A percentile compares a stretch with the other conserved stretches of the same genome.
phyloP scores from a whole-genome alignment of 108 stramenopile genomes.

The Cylindrotheca closterium region DNA sequence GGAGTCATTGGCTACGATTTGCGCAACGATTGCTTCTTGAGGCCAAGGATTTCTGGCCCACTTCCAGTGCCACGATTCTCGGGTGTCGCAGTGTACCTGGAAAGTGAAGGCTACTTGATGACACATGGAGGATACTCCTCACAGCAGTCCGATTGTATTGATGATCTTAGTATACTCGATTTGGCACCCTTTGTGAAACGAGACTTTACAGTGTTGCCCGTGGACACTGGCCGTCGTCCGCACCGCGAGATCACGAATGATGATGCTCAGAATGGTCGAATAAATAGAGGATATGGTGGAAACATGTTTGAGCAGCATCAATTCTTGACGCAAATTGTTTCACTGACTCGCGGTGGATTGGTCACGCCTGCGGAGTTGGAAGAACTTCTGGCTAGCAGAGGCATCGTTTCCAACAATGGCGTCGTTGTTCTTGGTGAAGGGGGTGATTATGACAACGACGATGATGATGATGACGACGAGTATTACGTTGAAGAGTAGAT shows the following conservation, averaged over 20 bases:
- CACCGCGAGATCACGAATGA: conserved; percentile 3
- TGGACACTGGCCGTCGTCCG: background rate
- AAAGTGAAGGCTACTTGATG: conserved; percentile 47
- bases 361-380: too few species aligned
- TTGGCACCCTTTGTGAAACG: conserved; percentile 20
- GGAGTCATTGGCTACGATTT: conserved; percentile 52
- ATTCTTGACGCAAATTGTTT: background rate
- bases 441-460: conserved; percentile 18
- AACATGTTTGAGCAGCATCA: background rate
- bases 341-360: background rate
- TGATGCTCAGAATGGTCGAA: conserved; percentile 17
- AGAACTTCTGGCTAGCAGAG: too few species aligned
- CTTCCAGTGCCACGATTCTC: conserved; percentile 53
- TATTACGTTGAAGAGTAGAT: conserved; percentile 6
- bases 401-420: conserved; percentile 8
- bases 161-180: conserved; percentile 23
- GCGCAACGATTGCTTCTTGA: conserved; percentile 31
- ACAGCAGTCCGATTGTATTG: conserved; percentile 21
- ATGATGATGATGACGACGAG: conserved; percentile 16
- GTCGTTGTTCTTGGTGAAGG: background rate
- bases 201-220: conserved; percentile 7
- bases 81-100: conserved; percentile 29
- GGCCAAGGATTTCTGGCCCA: conserved; percentile 26
- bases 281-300: too few species aligned
- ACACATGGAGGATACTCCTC: conserved; percentile 58